Conservation (phyloP, 2,329 filamentous ascomycete species). For the Aspergillus japonicus region DNA sequence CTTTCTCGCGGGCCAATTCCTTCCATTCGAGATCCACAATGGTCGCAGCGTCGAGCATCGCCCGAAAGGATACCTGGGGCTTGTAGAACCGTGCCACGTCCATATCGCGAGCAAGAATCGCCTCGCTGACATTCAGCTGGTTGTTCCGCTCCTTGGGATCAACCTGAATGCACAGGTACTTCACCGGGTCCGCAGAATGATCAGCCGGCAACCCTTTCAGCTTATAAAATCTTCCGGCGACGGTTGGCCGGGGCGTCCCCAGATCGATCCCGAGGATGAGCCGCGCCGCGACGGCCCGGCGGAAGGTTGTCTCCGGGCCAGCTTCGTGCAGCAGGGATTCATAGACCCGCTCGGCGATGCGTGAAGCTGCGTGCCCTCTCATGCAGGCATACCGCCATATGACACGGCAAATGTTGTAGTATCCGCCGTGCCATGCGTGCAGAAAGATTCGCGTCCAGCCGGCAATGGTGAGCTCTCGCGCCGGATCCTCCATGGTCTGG, state of each 20-base stretch:
- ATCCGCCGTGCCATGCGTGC: slow-evolving; percentile 37
- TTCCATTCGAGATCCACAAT: slow-evolving; percentile 35
- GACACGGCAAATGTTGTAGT: slow-evolving; percentile 46
- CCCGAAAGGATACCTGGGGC: slow-evolving; percentile 24
- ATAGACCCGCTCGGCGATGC: slow-evolving; percentile 36
- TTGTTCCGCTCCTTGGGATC: slow-evolving; percentile 23
- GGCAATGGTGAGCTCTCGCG: slow-evolving; percentile 18
- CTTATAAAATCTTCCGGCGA: slow-evolving; percentile 13
- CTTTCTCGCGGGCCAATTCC: slow-evolving; percentile 21
- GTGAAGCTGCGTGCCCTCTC: slow-evolving; percentile 24
- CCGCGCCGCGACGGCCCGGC: slow-evolving; percentile 30
- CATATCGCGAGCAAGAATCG: slow-evolving; percentile 32
- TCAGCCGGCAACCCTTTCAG: slow-evolving; percentile 25
- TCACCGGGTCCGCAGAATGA: slow-evolving; percentile 27
- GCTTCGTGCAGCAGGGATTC: slow-evolving; percentile 32
- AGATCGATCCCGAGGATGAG: slow-evolving; percentile 34
- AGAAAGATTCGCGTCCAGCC: slow-evolving; percentile 43
- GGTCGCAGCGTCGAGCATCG: slow-evolving; percentile 39
- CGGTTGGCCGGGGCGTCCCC: slow-evolving; percentile 10
- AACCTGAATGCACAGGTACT: slow-evolving; percentile 23
- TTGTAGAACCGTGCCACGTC: slow-evolving; percentile 21
- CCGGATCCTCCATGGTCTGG: slow-evolving; percentile 20
- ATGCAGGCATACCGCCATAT: slow-evolving; percentile 51
- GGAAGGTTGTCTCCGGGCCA: slow-evolving; percentile 16
- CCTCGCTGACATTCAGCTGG: slow-evolving; percentile 28